phyloP scores from a whole-genome alignment of 495 filamentous ascomycete genomes.

The Podospora fimiseda region DNA sequence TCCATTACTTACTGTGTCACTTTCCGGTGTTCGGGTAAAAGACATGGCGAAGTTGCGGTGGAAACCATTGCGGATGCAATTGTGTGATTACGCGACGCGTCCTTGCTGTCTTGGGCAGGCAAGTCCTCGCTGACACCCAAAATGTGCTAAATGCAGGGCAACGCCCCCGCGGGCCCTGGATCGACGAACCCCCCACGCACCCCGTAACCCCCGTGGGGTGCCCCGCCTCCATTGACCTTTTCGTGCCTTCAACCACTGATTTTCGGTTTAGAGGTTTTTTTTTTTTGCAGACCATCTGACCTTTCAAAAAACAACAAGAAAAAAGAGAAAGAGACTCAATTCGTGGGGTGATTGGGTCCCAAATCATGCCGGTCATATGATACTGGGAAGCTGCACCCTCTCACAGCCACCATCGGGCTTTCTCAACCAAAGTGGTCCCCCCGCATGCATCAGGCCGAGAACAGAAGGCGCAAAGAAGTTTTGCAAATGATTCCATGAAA shows the following conservation, averaged over 20 bases:
- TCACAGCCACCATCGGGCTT: not conserved
- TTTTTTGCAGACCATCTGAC: not conserved
- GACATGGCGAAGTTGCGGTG: not conserved
- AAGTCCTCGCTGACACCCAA: too few relatives aligned
- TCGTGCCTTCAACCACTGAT: not conserved
- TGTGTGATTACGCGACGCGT: conserved; percentile 3
- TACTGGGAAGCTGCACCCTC: conserved; percentile 2
- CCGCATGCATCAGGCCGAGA: conserved; percentile 9
- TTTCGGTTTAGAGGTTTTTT: too few relatives aligned
- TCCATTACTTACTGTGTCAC: not conserved
- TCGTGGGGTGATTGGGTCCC: too few relatives aligned
- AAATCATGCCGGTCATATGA: conserved; percentile 7
- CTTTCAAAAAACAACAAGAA: not conserved
- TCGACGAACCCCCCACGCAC: too few relatives aligned
- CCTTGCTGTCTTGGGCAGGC: too few relatives aligned
- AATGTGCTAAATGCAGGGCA: too few relatives aligned
- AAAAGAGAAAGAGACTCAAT: too few relatives aligned
- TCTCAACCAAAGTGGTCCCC: not conserved
- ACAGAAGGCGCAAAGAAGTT: conserved; percentile 14
- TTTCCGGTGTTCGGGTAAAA: not conserved
- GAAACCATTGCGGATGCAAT: conserved; percentile 4
- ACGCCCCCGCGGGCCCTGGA: too few relatives aligned
- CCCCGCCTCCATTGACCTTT: not conserved
- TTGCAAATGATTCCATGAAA: conserved; percentile 10
- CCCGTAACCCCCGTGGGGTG: too few relatives aligned